phyloP scores from a whole-genome alignment of 192 early-diverging fungal species.

The Irineochytrium annulatum region DNA sequence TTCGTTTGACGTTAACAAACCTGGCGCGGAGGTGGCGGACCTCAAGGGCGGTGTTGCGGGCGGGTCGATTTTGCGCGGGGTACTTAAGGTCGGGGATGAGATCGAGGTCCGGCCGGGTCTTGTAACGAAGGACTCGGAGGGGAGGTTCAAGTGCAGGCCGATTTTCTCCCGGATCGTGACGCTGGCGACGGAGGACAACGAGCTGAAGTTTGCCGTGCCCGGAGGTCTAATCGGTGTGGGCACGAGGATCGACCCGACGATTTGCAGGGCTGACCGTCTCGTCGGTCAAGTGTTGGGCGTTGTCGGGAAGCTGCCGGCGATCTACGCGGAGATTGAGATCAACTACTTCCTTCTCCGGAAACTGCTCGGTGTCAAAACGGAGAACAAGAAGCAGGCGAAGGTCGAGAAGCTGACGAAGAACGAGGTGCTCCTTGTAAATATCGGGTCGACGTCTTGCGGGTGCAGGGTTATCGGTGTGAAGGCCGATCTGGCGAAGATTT shows the following conservation, averaged over 20 bases:
- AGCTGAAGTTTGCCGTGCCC: conserved; percentile 96
- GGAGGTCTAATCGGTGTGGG: conserved; percentile 99
- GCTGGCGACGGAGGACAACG: conserved; percentile 83
- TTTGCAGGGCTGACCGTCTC: conserved; percentile 94
- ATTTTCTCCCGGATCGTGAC: conserved; percentile 87
- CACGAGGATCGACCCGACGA: conserved; percentile 90
- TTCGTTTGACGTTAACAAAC: conserved; percentile 98
- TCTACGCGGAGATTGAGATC: conserved; percentile 94
- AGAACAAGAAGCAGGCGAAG: conserved; percentile 98
- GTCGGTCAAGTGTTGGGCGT: conserved; percentile 92
- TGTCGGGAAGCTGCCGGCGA: conserved; percentile 86
- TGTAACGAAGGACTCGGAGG: conserved; percentile 80
- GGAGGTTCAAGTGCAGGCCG: conserved; percentile 75
- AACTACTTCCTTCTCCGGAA: conserved; percentile 95
- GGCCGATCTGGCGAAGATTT: conserved; percentile 91
- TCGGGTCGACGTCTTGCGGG: conserved; percentile 91
- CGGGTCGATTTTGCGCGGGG: conserved; percentile 91
- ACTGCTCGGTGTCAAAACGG: conserved; percentile 93
- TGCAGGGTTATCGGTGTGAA: conserved; percentile 93
- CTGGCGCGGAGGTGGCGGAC: conserved; percentile 86
- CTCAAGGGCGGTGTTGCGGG: conserved; percentile 97
- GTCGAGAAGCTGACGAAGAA: conserved; percentile 87
- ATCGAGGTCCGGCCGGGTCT: conserved; percentile 97
- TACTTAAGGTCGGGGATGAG: conserved; percentile 83
- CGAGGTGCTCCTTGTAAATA: conserved; percentile 94